Percentiles rank a stretch among this genome's conserved stretches.
Conservation (phyloP, 495 filamentous ascomycete genomes). For the Aspergillus leporis region DNA sequence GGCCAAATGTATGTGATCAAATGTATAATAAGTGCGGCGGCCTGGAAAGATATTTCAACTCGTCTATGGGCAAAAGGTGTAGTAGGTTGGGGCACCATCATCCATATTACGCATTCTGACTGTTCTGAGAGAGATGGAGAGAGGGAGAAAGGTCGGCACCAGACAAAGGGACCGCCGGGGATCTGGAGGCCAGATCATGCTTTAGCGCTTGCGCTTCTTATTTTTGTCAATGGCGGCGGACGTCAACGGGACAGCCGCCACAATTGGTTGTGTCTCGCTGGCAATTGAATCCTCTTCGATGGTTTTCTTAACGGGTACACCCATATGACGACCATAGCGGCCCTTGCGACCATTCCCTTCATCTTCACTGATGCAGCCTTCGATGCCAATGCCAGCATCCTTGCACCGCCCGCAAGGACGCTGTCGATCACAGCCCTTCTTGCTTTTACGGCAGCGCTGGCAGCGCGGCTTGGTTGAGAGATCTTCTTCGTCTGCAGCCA, state of each 20-base stretch:
- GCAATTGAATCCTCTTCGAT: conserved; percentile 35
- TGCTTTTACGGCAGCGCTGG: conserved; percentile 97
- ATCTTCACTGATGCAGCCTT: conserved; percentile 94
- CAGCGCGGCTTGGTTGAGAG: conserved; percentile 93
- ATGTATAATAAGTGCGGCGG: conserved; percentile 10
- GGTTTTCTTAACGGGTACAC: conserved; percentile 79
- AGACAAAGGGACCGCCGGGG: not conserved
- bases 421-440: conserved; percentile 97
- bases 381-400: conserved; percentile 88
- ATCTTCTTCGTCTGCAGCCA: conserved; percentile 84
- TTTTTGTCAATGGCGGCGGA: conserved; percentile 54
- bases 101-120: not conserved
- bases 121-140: too few species aligned
- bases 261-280: conserved; percentile 32
- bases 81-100: conserved; percentile 5
- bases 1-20: conserved; percentile 9
- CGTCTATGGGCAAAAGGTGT: conserved; percentile 16
- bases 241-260: conserved; percentile 33
- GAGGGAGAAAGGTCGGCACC: not conserved
- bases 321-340: conserved; percentile 95
- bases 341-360: conserved; percentile 95
- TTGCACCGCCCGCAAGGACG: conserved; percentile 92
- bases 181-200: not conserved
- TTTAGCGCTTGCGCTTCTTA: conserved; percentile 72
- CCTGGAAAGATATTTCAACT: conserved; percentile 9